Conservation (phyloP, 1,284 basidiomycete genomes). For the Melampsora larici-populina region DNA sequence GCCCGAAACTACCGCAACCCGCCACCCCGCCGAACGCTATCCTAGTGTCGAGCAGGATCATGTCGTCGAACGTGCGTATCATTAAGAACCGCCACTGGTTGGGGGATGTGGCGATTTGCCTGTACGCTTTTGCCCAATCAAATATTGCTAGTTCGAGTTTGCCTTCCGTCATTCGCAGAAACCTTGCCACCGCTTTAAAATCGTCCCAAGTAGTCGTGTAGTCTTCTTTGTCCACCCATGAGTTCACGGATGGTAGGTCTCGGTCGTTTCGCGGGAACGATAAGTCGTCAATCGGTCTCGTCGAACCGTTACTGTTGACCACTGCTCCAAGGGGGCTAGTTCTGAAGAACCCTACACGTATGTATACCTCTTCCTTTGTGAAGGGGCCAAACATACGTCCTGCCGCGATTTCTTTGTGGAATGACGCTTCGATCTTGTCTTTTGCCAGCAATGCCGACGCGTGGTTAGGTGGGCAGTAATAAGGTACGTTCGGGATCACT, state of each 20-base stretch:
- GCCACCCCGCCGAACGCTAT: slow-evolving; percentile 7
- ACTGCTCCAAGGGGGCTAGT: too few relatives aligned
- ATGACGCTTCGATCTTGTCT: too few relatives aligned
- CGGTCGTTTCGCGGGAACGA: not conserved
- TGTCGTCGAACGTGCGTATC: not conserved
- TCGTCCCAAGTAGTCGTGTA: slow-evolving; percentile 12
- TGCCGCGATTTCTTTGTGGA: too few relatives aligned
- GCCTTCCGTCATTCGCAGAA: not conserved
- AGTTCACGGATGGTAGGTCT: not conserved
- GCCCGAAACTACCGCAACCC: not conserved
- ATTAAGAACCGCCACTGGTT: slow-evolving; percentile 7
- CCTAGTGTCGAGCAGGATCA: not conserved
- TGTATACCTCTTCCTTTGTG: not conserved
- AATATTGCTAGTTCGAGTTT: not conserved
- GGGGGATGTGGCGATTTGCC: not conserved
- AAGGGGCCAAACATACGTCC: slow-evolving; percentile 2
- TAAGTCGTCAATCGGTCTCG: slow-evolving; percentile 3
- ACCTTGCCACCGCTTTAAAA: not conserved
- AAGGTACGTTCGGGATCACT: not conserved
- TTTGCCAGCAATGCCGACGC: too few relatives aligned
- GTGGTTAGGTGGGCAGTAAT: too few relatives aligned
- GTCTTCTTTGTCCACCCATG: not conserved
- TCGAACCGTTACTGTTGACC: not conserved
- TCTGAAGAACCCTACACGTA: not conserved
- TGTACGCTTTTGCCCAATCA: slow-evolving; percentile 17